Conservation (phyloP, 352 stramenopile species). For the Lagenidium giganteum region DNA sequence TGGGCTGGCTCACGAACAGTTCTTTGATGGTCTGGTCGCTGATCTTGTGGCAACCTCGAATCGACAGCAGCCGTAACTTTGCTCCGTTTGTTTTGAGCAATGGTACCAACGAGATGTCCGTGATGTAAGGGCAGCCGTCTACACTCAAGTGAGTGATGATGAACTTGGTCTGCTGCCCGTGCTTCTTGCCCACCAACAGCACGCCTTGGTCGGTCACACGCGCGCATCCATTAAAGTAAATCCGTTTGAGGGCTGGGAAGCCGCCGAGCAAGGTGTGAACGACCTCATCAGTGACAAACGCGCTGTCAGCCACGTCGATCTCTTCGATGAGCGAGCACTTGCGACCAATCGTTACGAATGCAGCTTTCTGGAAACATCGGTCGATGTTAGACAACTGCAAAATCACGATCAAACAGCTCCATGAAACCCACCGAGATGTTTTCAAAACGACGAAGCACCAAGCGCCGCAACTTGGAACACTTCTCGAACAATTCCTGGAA, state of each 20-base stretch:
- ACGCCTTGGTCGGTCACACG: constrained; percentile 55
- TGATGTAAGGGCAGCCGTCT: constrained; percentile 36
- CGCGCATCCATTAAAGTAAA: constrained; percentile 45
- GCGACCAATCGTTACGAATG: constrained; percentile 15
- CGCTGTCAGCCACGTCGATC: constrained; percentile 36
- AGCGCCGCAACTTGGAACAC: too few species aligned
- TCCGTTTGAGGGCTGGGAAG: constrained; percentile 28
- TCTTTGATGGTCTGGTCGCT: constrained; percentile 36
- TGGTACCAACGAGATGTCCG: constrained; percentile 28
- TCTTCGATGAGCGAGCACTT: constrained; percentile 17
- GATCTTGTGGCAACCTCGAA: constrained; percentile 32
- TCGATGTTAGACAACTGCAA: too few species aligned
- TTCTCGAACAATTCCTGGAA: too few species aligned
- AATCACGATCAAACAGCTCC: too few species aligned
- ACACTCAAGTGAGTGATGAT: constrained; percentile 32
- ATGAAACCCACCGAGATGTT: too few species aligned
- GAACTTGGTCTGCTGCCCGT: too few species aligned
- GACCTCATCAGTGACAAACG: constrained; percentile 49
- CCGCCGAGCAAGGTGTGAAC: constrained; percentile 23
- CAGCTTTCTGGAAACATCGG: constrained; percentile 49
- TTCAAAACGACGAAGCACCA: too few species aligned
- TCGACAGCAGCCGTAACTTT: constrained; percentile 31
- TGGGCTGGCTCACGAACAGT: constrained; percentile 38
- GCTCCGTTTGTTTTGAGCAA: constrained; percentile 29
- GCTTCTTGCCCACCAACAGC: constrained; percentile 33